Base-by-base conservation (phyloP, 495 filamentous ascomycete species). In the Lasiosphaeria miniovina region DNA sequence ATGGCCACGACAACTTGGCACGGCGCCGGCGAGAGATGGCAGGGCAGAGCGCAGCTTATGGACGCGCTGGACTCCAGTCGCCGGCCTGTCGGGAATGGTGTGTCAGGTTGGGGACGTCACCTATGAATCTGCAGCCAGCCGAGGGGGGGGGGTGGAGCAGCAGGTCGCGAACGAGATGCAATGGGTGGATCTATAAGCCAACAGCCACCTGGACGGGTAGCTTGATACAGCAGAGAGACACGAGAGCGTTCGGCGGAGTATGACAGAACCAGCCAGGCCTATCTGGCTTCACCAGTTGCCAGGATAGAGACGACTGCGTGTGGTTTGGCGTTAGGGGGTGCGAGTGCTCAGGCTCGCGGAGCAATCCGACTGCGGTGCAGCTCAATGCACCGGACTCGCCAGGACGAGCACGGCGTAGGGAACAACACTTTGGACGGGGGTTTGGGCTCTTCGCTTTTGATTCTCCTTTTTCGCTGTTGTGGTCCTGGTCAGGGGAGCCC, bases 71-170 rank as follows among this genome's bases (percentile, higher is more conserved):
- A 62, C 52, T 59, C 57, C 55, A 65, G 64, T 55, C 60, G 66
- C 68, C 68, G 62, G 50, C 62, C 57, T 56, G 68, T 71, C 64
- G 66, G 66, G 62, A 69, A 67, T 62, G 41, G 66, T 63, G 61
- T 66, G 63, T 68, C 65, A 61, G 62, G 52, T 48, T 56, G 64
- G 53, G 61, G 52, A 57, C 58, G 65, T 66, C 55, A 60, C 62
- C 46, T 56, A 69, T 45, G 49, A 54, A 49, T 36, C 58, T 70
- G 65, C 63, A 52, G 52, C 59, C 51, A 60, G 57, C 68, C 63
- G 66, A 8, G 15, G 41, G 40, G 65, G 66, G 11, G 15, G 41
- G 40, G 65, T 67, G 57, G 49, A 63, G 58, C 55, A 49, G 49
- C 14, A 49, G 53, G 43, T 55, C 48, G 54, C 55, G 66, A 61